Evolutionary conservation across 2,329 filamentous ascomycete genomes (phyloP), one percentile per base, ranked within the genome.

Genomic region (Verticillium albo-atrum): DNA sequence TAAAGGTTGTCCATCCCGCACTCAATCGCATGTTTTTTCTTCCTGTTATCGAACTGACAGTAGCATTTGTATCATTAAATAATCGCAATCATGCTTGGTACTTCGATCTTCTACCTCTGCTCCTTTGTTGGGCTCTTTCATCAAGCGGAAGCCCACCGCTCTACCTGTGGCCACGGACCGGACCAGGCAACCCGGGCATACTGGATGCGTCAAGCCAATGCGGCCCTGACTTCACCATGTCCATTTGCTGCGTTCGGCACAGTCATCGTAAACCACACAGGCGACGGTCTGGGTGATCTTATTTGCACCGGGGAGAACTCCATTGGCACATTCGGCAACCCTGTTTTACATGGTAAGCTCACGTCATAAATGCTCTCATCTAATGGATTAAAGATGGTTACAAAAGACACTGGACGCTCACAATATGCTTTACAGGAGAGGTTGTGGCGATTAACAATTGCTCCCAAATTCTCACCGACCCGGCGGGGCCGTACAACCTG

Each of bases 381-480:
- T 9, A 30, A 5, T 30, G 4, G n/a, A n/a, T n/a, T n/a, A n/a
- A n/a, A n/a, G n/a, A n/a, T n/a, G n/a, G n/a, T n/a, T n/a, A n/a
- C n/a, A n/a, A 5, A 30, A 30, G 28, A 30, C 28, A 5, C 28
- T 5, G 28, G 28, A 30, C 4, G 28, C 28, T 30, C 28, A 30
- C 4, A 5, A 30, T 30, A 30, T 30, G 5, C 4, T 5, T 5
- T 56, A 17, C 53, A 78, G 79, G 81, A 17, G 82, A 85, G 65
- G 83, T 84, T 25, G 77, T 77, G 2, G 81, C 79, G 12, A 84
- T 85, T 56, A 74, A 73, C 56, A 83, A 83, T 69, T 85, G 82
- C 71, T 78, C 78, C 0, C 57, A 63, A 3, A 71, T 84, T 55
- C 71, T 85, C 14, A 79, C 76, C 0, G 75, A 79, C 63, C 74